Evolutionary conservation across 2,329 filamentous ascomycete species (phyloP), one percentile per base, ranked within the genome.

Genomic region (Cercospora janseana): DNA sequence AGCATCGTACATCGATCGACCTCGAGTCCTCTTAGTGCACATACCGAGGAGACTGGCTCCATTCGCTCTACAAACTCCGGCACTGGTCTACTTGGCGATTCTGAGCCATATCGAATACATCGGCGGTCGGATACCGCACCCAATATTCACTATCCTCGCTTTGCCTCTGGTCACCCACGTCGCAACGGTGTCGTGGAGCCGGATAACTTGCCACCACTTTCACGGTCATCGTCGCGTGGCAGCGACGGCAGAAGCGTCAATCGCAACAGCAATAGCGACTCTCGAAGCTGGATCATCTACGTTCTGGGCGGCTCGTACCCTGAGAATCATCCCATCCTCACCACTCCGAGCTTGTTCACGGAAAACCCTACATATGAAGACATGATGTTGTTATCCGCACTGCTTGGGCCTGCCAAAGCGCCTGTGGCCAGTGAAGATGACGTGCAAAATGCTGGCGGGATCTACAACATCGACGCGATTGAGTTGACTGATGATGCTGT

Each of bases 331-430:
- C 83, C 83, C 16, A 83, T 85, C 16, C 78, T 86, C 54, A 83
- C 82, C 6, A 85, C 83, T 15, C 83, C 83, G 9, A 85, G 82
- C 58, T 72, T 87, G 8, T 86, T 86, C 64, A 86, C 82, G 13
- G 83, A 86, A 67, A 82, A 83, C 44, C 83, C 83, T 2, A 85
- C 83, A 1, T 86, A 87, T 61, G 83, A 87, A 67, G 83, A 87
- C 59, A 86, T 87, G 83, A 79, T 86, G 64, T 70, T 86, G 35
- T 73, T 87, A 3, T 85, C 82, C 9, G 82, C 81, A 9, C 73
- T 86, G 8, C 71, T 87, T 12, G 83, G 83, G 1, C 83, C 83
- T 40, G 83, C 79, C 3, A 86, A 86, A 62, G 82, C 83, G 2
- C 83, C 83, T 3, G 83, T 87, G 43, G 83, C 83, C 13, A 80